Percentiles rank a stretch among this genome's conserved stretches.
Evolutionary conservation across 139 green algal species (phyloP).

Genomic region (Pleodorina starrii): DNA sequence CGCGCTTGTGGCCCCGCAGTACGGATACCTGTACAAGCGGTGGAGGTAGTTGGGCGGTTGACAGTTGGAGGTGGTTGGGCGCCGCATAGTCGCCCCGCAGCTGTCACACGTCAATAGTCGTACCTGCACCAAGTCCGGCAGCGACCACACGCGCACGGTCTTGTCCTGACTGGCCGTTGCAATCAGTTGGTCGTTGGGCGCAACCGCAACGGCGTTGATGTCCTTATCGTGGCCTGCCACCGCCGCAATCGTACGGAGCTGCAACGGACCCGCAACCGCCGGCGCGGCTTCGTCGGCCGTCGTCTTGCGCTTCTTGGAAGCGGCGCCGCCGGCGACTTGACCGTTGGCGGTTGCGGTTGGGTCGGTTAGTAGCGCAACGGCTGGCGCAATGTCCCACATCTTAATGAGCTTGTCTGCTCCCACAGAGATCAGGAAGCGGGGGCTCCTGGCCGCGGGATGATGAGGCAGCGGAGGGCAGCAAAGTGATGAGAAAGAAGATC

Average conservation of each 20-base stretch:
- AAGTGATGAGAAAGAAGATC: too few relatives aligned
- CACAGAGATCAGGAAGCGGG: slow-evolving; percentile 78
- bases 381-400: slow-evolving; percentile 80
- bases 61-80: not conserved
- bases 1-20: slow-evolving; percentile 91
- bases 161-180: slow-evolving; percentile 89
- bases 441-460: slow-evolving; percentile 25
- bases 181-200: slow-evolving; percentile 83
- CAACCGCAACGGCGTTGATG: slow-evolving; percentile 93
- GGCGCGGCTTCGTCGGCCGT: not conserved
- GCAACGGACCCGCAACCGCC: not conserved
- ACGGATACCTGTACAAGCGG: slow-evolving; percentile 35
- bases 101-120: too few relatives aligned
- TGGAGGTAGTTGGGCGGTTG: not conserved
- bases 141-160: slow-evolving; percentile 88
- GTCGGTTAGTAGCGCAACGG: not conserved
- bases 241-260: slow-evolving; percentile 66
- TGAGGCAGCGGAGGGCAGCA: too few relatives aligned
- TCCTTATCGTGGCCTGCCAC: slow-evolving; percentile 98
- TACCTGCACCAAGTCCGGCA: slow-evolving; percentile 84
- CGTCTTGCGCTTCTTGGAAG: slow-evolving; percentile 24
- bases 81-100: not conserved
- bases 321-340: not conserved
- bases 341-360: not conserved
- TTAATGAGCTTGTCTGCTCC: slow-evolving; percentile 93